These are phyloP conservation scores for Pseudocercospora fijiensis DNA, from an alignment of 2,329 filamentous ascomycete genomes.

Conservation along the genomic window DNA sequence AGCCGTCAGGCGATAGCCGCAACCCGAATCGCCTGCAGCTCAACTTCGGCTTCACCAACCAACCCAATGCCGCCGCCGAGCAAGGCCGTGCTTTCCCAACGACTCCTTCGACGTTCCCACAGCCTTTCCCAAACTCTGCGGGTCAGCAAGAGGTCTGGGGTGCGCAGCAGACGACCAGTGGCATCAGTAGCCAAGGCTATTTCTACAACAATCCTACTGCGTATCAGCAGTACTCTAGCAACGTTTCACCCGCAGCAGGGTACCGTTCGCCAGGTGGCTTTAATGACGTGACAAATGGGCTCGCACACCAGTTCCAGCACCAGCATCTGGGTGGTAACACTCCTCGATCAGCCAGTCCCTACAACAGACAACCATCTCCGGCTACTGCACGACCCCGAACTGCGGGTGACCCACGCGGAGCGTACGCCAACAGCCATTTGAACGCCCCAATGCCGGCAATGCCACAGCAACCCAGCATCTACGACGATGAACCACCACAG, in stretches of 20 bases:
- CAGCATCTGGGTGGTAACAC: constrained; percentile 71
- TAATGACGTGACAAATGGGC: constrained; percentile 83
- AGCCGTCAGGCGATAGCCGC: constrained; percentile 32
- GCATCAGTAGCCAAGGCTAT: constrained; percentile 47
- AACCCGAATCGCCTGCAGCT: constrained; percentile 51
- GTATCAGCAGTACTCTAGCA: constrained; percentile 48
- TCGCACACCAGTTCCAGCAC: constrained; percentile 94
- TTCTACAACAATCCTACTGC: constrained; percentile 51
- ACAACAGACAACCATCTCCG: constrained; percentile 67
- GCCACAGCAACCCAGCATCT: constrained; percentile 39
- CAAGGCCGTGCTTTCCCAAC: constrained; percentile 55
- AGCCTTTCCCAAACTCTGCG: constrained; percentile 67
- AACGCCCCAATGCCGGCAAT: constrained; percentile 62
- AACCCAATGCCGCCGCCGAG: constrained; percentile 46
- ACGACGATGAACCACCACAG: constrained; percentile 70
- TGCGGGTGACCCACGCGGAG: constrained; percentile 63
- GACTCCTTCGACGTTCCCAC: constrained; percentile 92
- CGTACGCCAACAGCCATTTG: constrained; percentile 63
- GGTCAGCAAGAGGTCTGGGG: constrained; percentile 63
- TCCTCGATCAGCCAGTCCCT: constrained; percentile 65
- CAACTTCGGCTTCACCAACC: constrained; percentile 52
- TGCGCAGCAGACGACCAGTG: constrained; percentile 45
- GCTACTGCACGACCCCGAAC: constrained; percentile 75
- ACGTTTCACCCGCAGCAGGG: constrained; percentile 50
- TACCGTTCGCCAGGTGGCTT: constrained; percentile 60